These are phyloP conservation scores for Capsella rubella DNA, from an alignment of 441 rosid species.

Conservation along the genomic window DNA sequence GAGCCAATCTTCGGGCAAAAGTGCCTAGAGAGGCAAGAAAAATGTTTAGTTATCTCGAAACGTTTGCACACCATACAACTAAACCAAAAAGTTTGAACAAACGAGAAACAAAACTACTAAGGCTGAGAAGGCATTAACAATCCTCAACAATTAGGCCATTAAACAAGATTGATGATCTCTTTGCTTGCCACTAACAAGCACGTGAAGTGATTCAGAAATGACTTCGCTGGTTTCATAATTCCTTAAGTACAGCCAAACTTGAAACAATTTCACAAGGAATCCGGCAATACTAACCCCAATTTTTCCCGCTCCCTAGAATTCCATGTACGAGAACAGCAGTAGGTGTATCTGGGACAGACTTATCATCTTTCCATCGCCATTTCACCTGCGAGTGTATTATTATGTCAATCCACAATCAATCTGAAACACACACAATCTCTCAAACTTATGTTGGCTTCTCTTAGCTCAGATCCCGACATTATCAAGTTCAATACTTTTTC, in stretches of 20 bases:
- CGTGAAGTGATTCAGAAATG: slow-evolving; percentile 12
- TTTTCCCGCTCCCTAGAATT: slow-evolving; percentile 87
- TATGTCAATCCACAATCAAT: slow-evolving; percentile 9
- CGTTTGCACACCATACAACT: neutral
- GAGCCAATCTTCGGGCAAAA: slow-evolving; percentile 87
- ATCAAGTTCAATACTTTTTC: neutral
- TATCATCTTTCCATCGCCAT: slow-evolving; percentile 74
- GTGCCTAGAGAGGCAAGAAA: slow-evolving; percentile 58
- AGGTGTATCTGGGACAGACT: slow-evolving; percentile 84
- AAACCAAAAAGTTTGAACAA: slow-evolving; percentile 11
- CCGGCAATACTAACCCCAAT: slow-evolving; percentile 71
- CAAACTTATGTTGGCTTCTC: neutral
- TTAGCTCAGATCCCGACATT: neutral
- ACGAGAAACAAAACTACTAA: slow-evolving; percentile 2
- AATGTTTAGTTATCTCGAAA: neutral
- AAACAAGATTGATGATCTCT: slow-evolving; percentile 4
- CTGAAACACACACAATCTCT: slow-evolving; percentile 7
- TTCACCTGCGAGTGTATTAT: slow-evolving; percentile 59
- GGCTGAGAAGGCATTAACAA: neutral
- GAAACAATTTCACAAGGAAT: slow-evolving; percentile 10
- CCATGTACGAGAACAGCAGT: slow-evolving; percentile 97
- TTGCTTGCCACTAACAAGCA: neutral
- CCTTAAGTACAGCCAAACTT: neutral
- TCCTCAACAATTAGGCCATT: neutral
- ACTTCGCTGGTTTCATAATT: neutral